Percentiles rank a stretch among this genome's conserved stretches.
phyloP scores from a whole-genome alignment of 2,329 filamentous ascomycete species.

The Sclerotinia nivalis region DNA sequence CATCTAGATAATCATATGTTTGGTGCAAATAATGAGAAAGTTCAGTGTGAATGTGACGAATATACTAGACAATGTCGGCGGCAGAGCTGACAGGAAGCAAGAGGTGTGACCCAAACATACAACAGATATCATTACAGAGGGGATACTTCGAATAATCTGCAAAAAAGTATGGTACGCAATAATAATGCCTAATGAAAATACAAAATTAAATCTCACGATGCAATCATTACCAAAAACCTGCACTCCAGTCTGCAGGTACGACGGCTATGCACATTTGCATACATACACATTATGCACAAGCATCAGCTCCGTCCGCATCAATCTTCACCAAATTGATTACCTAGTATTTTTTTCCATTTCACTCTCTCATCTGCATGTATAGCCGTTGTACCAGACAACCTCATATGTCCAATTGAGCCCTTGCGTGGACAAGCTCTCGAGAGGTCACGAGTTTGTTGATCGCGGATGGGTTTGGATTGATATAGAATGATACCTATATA shows the following conservation, averaged over 20 bases:
- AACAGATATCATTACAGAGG: neutral
- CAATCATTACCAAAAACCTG: neutral
- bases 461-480: neutral
- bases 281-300: neutral
- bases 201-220: neutral
- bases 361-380: neutral
- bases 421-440: conserved; percentile 10
- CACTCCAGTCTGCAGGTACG: conserved; percentile 15
- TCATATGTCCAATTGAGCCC: conserved; percentile 1
- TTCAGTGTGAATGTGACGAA: neutral
- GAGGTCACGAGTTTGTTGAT: neutral
- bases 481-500: neutral
- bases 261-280: conserved; percentile 11
- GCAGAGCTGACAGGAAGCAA: neutral
- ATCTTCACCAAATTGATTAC: neutral
- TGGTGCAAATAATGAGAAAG: neutral
- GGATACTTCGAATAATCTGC: neutral
- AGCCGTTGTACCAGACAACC: conserved; percentile 2
- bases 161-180: neutral
- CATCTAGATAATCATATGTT: conserved; percentile 2
- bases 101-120: neutral
- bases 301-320: neutral
- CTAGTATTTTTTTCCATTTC: neutral
- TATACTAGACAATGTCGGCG: neutral
- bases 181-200: neutral